Base-by-base conservation (phyloP, 2,329 filamentous ascomycete species). In the Calonectria ilicicola region DNA sequence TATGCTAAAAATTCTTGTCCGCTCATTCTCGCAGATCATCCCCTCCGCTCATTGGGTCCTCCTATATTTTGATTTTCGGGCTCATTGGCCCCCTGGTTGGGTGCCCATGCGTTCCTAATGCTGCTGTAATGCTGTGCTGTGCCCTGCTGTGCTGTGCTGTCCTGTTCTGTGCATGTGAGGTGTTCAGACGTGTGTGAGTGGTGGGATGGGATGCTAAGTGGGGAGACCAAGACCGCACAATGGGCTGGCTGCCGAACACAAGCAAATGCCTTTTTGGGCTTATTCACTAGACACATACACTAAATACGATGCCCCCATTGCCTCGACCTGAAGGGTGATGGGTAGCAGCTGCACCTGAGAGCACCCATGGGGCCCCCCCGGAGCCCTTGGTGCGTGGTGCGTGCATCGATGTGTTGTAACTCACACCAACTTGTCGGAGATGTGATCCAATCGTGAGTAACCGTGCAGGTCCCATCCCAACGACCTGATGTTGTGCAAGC, bases 331-430 rank as follows among this genome's bases (percentile, higher is more conserved):
- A 60, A 51, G 49, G 62, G 35, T 27, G 38, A 42, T 17, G 10
- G 35, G 35, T 42, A 42, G 21, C 56, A 42, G 35, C 35, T 38
- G 47, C 63, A 51, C 42, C 32, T 66, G 51, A 58, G 42, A 49
- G 47, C n/a, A 35, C 21, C 35, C 19, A 21, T 26, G 23, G 44
- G 53, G n/a, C 21, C 12, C 38, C 38, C 29, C 29, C 29, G 23
- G 56, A 23, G 56, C 51, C 51, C 51, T 56, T 65, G 49, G 66
- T 58, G 62, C 29, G 56, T 64, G 64, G 56, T 64, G 64, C 38
- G 56, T 71, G 69, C 69, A 63, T 67, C 56, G 64, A 71, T 71
- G 69, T 67, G 69, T 71, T 71, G 69, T 71, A 71, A 71, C 64
- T 67, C 64, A 40, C 64, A 70, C 68, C 35, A 67, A 40, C 56